A percentile compares a stretch with the other conserved stretches of the same genome.
phyloP scores from a whole-genome alignment of 2,329 filamentous ascomycete genomes.

The Colletotrichum higginsianum region DNA sequence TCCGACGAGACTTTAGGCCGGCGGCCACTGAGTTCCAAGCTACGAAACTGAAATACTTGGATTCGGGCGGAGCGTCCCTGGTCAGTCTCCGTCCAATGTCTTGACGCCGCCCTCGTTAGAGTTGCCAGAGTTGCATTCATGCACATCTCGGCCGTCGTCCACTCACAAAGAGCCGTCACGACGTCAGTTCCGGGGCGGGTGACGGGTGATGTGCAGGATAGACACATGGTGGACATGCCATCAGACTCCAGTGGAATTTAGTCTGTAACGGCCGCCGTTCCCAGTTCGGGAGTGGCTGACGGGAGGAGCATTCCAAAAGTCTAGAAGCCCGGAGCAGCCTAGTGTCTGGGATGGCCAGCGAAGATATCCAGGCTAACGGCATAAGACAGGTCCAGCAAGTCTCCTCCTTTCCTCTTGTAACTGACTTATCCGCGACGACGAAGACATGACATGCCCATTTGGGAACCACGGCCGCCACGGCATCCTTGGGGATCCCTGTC shows the following conservation, averaged over 20 bases:
- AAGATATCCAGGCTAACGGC: constrained; percentile 34
- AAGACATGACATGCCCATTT: constrained; percentile 27
- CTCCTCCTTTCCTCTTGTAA: constrained; percentile 34
- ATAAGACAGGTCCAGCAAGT: constrained; percentile 23
- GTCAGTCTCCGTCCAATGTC: constrained; percentile 26
- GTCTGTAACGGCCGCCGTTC: constrained; percentile 10
- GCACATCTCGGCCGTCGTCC: constrained; percentile 22
- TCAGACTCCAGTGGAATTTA: background rate
- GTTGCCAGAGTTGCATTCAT: constrained; percentile 31
- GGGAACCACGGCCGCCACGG: constrained; percentile 22
- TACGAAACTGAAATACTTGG: constrained; percentile 18
- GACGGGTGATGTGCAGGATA: constrained; percentile 27
- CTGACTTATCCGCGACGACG: constrained; percentile 39
- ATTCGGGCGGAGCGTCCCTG: constrained; percentile 22
- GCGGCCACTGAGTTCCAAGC: constrained; percentile 2
- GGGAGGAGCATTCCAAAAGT: constrained; percentile 35
- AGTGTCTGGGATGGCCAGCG: constrained; percentile 16
- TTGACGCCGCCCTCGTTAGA: constrained; percentile 38
- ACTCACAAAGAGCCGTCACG: background rate
- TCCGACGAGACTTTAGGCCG: constrained; percentile 5
- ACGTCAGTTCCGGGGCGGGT: constrained; percentile 4
- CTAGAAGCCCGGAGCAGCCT: constrained; percentile 13
- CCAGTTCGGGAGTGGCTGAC: constrained; percentile 22
- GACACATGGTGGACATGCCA: constrained; percentile 11
- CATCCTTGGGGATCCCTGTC: constrained; percentile 38